phyloP scores from a whole-genome alignment of 148 eudicot genomes.

The Camellia granthamiana region DNA sequence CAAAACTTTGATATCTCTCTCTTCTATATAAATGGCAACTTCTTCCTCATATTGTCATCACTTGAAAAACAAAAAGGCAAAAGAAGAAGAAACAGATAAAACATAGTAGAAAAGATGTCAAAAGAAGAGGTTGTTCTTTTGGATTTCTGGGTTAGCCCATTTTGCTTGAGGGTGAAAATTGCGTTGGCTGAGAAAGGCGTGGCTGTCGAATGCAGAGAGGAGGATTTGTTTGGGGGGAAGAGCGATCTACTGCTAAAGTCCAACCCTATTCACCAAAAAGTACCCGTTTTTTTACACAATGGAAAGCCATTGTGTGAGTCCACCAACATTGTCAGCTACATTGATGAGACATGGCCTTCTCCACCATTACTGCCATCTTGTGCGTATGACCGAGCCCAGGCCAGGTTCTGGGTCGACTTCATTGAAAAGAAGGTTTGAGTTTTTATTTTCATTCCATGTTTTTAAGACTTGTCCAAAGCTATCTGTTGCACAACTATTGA shows the following conservation, averaged over 20 bases:
- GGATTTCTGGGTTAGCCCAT: constrained; percentile 12
- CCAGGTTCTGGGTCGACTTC: constrained; percentile 16
- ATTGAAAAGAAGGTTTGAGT: constrained; percentile 18
- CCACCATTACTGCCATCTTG: constrained; percentile 9
- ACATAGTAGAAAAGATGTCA: not conserved
- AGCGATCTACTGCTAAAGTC: constrained; percentile 10
- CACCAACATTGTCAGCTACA: constrained; percentile 2
- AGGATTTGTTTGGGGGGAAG: constrained; percentile 15
- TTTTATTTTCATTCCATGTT: not conserved
- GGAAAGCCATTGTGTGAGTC: constrained; percentile 10
- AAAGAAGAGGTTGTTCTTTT: constrained; percentile 8
- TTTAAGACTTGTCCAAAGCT: not conserved
- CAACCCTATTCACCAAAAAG: constrained; percentile 20
- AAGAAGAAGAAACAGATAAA: not conserved
- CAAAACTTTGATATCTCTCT: not conserved
- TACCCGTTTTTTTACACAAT: constrained; percentile 11
- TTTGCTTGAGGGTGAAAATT: not conserved
- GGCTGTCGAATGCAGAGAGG: not conserved
- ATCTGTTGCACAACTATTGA: too few species aligned
- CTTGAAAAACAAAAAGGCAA: not conserved
- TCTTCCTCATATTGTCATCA: not conserved
- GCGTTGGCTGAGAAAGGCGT: constrained; percentile 14
- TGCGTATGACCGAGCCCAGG: constrained; percentile 7
- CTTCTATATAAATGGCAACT: not conserved
- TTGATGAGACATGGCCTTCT: constrained; percentile 18